Percentiles rank a stretch among this genome's conserved stretches.
These are phyloP conservation scores for Calonectria leucothoes DNA, from an alignment of 2,329 filamentous ascomycete genomes.

Conservation along the genomic window DNA sequence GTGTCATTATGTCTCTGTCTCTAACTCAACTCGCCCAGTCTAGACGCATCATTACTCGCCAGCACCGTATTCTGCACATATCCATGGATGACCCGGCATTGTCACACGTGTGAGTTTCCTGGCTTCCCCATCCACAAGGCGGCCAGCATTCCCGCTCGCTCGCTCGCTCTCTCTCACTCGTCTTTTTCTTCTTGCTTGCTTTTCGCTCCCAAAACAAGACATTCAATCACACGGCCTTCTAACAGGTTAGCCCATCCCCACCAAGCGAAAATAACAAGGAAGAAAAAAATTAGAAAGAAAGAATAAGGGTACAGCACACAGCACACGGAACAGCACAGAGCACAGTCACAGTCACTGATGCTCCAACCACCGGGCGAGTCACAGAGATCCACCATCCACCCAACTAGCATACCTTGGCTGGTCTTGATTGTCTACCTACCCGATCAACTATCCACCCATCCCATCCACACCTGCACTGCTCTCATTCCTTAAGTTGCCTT, in stretches of 20 bases:
- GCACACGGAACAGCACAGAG: background rate
- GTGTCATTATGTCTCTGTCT: background rate
- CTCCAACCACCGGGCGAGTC: background rate
- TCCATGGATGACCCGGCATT: slow-evolving; percentile 15
- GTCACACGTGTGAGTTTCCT: slow-evolving; percentile 27
- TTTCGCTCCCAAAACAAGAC: background rate
- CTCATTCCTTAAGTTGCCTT: slow-evolving; percentile 1
- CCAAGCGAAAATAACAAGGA: background rate
- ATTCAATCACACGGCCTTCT: background rate
- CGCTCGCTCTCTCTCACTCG: background rate
- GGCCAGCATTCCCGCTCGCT: background rate
- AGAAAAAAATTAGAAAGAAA: background rate
- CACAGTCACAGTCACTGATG: slow-evolving; percentile 4
- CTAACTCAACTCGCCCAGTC: slow-evolving; percentile 5
- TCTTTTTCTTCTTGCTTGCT: background rate
- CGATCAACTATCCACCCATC: background rate
- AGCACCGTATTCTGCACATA: background rate
- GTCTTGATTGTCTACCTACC: background rate
- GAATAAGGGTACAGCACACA: background rate
- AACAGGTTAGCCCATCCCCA: background rate
- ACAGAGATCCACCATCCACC: slow-evolving; percentile 5
- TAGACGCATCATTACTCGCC: background rate
- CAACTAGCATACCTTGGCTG: background rate
- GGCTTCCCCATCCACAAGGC: slow-evolving; percentile 14
- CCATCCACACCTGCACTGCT: background rate